Base-by-base conservation (phyloP, 192 early-diverging fungal species). In the Endogone sp. region DNA sequence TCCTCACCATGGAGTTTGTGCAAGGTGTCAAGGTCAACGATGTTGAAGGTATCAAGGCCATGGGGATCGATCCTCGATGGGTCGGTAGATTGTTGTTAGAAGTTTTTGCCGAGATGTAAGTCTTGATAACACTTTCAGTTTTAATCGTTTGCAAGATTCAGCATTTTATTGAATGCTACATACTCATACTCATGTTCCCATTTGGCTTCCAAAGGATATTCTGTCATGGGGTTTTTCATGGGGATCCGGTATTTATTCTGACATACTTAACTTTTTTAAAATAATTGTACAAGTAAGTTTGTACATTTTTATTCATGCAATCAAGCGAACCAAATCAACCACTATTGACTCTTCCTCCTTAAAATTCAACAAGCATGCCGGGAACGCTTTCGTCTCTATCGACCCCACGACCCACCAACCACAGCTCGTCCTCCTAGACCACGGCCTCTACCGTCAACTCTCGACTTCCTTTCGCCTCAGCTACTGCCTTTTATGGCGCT, bases 1-100 rank as follows among this genome's bases (percentile, higher is more conserved):
- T 84, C 20, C 56, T 84, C 27, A 82, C 80, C 10, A 84, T 84
- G 83, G 80, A 84, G 67, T 84, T 75, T 56, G 78, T 84, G 49
- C 63, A 80, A 20, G 83, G 83, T 54, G 69, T 82, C 58, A 81
- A 82, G 56, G 74, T 84, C 58, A 84, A 81, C 13, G 69, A 84
- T 63, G 27, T 84, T 1, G 78, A 80, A 20, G 76, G 72, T 27
- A 58, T 86, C 22, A 37, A 69, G 64, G 74, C 65, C 29, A 61
- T 82, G 4, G 78, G 76, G 25, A 72, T 75, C 4, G 76, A 81
- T 44, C 79, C 81, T 1, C 74, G 73, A 26, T 82, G 76, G 74
- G 78, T 82, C 1, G 62, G 81, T 3, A 67, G 57, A 10, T 56
- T 75, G 2, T 63, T 84, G 29, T 71, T 76, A 30, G 77, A 84